A percentile compares a stretch with the other conserved stretches of the same genome.
Conservation (phyloP, 2,329 filamentous ascomycete species). For the Paecilomyces fulvus region DNA sequence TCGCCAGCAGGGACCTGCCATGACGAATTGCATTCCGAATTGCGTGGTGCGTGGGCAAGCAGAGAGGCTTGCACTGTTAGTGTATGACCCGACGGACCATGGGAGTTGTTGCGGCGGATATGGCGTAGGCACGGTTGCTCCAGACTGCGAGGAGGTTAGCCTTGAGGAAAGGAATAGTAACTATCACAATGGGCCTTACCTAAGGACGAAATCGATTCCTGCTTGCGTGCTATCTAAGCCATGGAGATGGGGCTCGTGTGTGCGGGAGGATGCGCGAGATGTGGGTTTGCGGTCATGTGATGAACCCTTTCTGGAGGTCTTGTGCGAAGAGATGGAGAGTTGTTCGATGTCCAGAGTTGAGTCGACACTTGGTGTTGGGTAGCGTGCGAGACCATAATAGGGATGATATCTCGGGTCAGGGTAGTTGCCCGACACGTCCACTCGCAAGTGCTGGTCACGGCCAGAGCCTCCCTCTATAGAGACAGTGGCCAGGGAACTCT, state of each 20-base stretch:
- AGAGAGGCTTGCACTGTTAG: slow-evolving; percentile 20
- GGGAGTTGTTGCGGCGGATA: slow-evolving; percentile 6
- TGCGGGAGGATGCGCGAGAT: neutral
- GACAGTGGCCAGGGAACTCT: neutral
- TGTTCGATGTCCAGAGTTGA: neutral
- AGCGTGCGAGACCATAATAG: neutral
- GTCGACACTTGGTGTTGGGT: neutral
- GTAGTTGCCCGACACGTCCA: neutral
- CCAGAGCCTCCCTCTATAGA: neutral
- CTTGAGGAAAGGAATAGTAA: neutral
- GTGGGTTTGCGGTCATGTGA: neutral
- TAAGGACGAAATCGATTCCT: slow-evolving; percentile 23
- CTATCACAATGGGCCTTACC: slow-evolving; percentile 5
- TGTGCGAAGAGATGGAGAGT: neutral
- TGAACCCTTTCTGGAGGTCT: neutral
- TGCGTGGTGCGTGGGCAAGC: slow-evolving; percentile 13
- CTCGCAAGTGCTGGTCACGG: neutral
- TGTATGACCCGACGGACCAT: slow-evolving; percentile 15
- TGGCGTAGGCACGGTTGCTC: slow-evolving; percentile 20
- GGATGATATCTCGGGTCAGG: neutral
- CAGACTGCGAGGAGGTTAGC: slow-evolving; percentile 8
- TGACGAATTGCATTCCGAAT: neutral
- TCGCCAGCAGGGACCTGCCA: slow-evolving; percentile 8
- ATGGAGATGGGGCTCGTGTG: slow-evolving; percentile 12
- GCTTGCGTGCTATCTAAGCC: slow-evolving; percentile 19